Base-by-base conservation (phyloP, 345 rosid genomes). In the Ailanthus altissimus region DNA sequence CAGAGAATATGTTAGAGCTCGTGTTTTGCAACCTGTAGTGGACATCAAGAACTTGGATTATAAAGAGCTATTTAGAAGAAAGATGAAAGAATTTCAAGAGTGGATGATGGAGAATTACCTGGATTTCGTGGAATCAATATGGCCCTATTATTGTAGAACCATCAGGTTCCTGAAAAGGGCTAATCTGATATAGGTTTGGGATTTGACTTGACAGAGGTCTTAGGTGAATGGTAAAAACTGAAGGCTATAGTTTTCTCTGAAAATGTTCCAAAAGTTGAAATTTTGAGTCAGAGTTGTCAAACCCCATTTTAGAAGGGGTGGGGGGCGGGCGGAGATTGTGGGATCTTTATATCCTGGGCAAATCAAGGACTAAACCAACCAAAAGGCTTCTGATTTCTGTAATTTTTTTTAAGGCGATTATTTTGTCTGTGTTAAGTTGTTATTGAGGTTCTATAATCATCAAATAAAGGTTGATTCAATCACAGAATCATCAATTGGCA, bases 71-170 rank as follows among this genome's bases (percentile, higher is more conserved):
- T 80, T 85, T 0, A 84, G 88, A 78, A 86, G 69, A 77, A 91
- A 79, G 75, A 80, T 88, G 81, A 84, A 84, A 85, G 89, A 79
- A 80, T 68, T 93, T 47, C 82, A 81, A 85, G 92, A 67, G 42
- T 89, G 93, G 96, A 14, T 88, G 79, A 25, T 74, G 82, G 99
- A 95, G 85, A 86, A 72, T 81, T 88, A 90, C 82, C 72, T 95
- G 84, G 98, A 91, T 77, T 93, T 74, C 74, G 85, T 95, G 75
- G 98, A 95, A 77, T 90, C 93, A 42, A 78, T 94, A 82, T 94
- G 99, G 98, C 98, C 98, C n/a, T 85, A 83, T 81, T 93, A 95
- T 83, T 95, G 99, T 84, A 86, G 96, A 84, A 91, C 98, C 51
- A 88, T 95, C 86, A 88, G 99, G 82, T 95, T 93, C 83, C 86